These are phyloP conservation scores for Gliomastix tumulicola DNA, from an alignment of 2,329 filamentous ascomycete genomes.

Conservation along the genomic window DNA sequence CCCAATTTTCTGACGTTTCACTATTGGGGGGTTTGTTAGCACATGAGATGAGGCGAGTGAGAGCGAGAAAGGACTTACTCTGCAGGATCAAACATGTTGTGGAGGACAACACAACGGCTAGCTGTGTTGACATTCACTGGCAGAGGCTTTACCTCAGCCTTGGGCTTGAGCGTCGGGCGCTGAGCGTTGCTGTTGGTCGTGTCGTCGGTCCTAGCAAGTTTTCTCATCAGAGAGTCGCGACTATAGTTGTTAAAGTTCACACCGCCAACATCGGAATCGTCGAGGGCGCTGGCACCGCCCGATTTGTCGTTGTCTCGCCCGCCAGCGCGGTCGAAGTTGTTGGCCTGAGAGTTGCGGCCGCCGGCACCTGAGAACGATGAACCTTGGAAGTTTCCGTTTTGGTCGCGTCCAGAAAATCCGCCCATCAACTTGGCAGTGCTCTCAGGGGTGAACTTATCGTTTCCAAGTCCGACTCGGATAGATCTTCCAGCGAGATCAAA, in stretches of 20 bases:
- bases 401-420: slow-evolving; percentile 79
- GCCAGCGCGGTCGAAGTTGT: slow-evolving; percentile 85
- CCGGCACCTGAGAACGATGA: slow-evolving; percentile 88
- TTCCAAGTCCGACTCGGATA: slow-evolving; percentile 97
- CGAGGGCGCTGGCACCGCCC: slow-evolving; percentile 85
- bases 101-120: slow-evolving; percentile 86
- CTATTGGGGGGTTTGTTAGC: slow-evolving; percentile 20
- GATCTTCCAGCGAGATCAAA: slow-evolving; percentile 96
- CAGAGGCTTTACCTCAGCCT: slow-evolving; percentile 69
- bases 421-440: slow-evolving; percentile 88
- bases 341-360: slow-evolving; percentile 76
- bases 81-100: slow-evolving; percentile 90
- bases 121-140: slow-evolving; percentile 87
- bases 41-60: background rate
- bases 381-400: slow-evolving; percentile 63
- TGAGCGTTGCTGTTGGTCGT: slow-evolving; percentile 58
- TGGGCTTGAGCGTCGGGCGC: slow-evolving; percentile 68
- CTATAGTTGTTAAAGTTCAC: slow-evolving; percentile 99
- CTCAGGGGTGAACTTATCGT: slow-evolving; percentile 99
- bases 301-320: slow-evolving; percentile 86
- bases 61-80: slow-evolving; percentile 71
- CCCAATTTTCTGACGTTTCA: slow-evolving; percentile 80
- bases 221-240: slow-evolving; percentile 96
- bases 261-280: slow-evolving; percentile 95
- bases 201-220: slow-evolving; percentile 94